phyloP scores from a whole-genome alignment of 1,284 basidiomycete genomes.

The Hortiboletus rubellus region DNA sequence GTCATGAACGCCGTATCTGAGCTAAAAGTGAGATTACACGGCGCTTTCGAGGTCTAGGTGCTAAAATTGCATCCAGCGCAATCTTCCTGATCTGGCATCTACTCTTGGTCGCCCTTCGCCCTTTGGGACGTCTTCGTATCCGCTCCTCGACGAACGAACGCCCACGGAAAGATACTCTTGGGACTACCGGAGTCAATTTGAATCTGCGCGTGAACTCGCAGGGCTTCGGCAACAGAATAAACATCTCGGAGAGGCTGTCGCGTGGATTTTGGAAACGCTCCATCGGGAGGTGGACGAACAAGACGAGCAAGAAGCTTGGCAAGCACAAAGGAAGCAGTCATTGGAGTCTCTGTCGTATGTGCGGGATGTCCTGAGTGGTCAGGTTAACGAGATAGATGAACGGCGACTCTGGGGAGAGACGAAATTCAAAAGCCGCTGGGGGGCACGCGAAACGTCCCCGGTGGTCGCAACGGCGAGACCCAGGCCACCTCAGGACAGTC shows the following conservation, averaged over 20 bases:
- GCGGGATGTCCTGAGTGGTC: conserved; percentile 64
- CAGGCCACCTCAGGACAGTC: conserved; percentile 16
- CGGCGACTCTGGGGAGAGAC: conserved; percentile 60
- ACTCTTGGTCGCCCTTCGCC: conserved; percentile 60
- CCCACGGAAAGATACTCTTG: conserved; percentile 58
- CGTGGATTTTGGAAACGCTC: conserved; percentile 70
- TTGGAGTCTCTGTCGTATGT: conserved; percentile 73
- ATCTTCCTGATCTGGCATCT: conserved; percentile 77
- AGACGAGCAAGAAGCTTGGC: conserved; percentile 39
- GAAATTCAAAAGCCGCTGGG: conserved; percentile 40
- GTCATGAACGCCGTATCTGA: conserved; percentile 76
- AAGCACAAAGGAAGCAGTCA: conserved; percentile 59
- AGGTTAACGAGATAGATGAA: conserved; percentile 56
- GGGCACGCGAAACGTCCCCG: conserved; percentile 15
- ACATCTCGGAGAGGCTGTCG: conserved; percentile 62
- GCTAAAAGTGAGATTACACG: conserved; percentile 51
- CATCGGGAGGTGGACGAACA: conserved; percentile 45
- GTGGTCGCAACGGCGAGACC: conserved; percentile 7
- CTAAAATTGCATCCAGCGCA: conserved; percentile 52
- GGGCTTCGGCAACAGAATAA: conserved; percentile 55
- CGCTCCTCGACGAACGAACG: conserved; percentile 60
- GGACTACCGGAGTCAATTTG: conserved; percentile 63
- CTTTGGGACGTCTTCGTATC: conserved; percentile 49
- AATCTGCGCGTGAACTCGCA: conserved; percentile 62
- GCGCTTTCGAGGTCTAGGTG: neutral